A percentile compares a stretch with the other conserved stretches of the same genome.
Conservation (phyloP, 2,329 filamentous ascomycete species). For the Boeremia exigua region DNA sequence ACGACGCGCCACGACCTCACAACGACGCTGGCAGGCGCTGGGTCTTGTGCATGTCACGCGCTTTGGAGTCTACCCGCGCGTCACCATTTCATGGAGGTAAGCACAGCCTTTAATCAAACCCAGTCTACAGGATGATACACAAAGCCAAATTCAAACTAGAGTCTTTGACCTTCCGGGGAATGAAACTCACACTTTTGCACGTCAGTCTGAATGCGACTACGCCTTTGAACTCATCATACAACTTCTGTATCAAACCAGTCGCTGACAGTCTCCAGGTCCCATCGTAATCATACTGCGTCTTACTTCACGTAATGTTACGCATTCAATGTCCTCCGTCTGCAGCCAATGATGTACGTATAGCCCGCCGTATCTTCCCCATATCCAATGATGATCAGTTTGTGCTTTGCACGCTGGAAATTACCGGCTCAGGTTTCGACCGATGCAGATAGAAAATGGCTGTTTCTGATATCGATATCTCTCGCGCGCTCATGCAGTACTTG, state of each 20-base stretch:
- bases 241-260: neutral
- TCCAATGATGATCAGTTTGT: slow-evolving; percentile 49
- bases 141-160: slow-evolving; percentile 54
- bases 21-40: neutral
- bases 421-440: slow-evolving; percentile 50
- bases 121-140: slow-evolving; percentile 48
- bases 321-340: too few relatives aligned
- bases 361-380: neutral
- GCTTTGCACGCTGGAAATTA: slow-evolving; percentile 54
- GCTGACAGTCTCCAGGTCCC: slow-evolving; percentile 25
- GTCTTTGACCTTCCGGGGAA: slow-evolving; percentile 53
- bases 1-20: slow-evolving; percentile 4
- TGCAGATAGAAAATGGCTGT: slow-evolving; percentile 52
- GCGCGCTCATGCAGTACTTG: neutral
- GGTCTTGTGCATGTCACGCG: neutral
- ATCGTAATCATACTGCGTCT: neutral
- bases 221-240: neutral
- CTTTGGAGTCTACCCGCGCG: neutral
- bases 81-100: slow-evolving; percentile 15
- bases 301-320: neutral
- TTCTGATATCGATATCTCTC: slow-evolving; percentile 43
- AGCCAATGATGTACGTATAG: neutral
- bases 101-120: slow-evolving; percentile 13
- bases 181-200: slow-evolving; percentile 52
- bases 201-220: slow-evolving; percentile 50